phyloP scores from a whole-genome alignment of 805 yeast species.

The Barnettozyma californica region DNA sequence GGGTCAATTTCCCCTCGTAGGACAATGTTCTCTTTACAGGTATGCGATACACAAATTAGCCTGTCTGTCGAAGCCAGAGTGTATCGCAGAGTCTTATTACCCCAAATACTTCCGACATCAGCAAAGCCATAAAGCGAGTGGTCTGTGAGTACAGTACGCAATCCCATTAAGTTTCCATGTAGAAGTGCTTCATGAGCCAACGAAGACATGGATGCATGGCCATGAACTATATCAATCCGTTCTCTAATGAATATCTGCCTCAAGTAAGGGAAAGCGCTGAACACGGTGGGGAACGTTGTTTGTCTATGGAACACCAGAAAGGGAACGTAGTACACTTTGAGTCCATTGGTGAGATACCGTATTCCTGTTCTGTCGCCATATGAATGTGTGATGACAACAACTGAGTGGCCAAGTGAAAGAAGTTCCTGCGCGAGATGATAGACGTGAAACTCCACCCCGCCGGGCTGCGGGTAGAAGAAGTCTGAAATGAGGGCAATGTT shows the following conservation, averaged over 20 bases:
- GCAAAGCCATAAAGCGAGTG: constrained; percentile 95
- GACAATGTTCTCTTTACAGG: constrained; percentile 94
- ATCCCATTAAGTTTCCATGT: constrained; percentile 92
- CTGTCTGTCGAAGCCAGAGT: constrained; percentile 84
- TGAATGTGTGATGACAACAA: constrained; percentile 82
- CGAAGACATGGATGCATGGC: constrained; percentile 87
- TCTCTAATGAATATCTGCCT: constrained; percentile 85
- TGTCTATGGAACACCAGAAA: constrained; percentile 74
- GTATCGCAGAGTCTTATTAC: constrained; percentile 81
- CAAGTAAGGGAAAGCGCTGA: constrained; percentile 78
- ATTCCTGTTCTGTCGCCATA: constrained; percentile 81
- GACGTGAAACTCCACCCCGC: constrained; percentile 95
- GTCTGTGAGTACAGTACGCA: constrained; percentile 88
- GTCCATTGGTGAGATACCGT: constrained; percentile 78
- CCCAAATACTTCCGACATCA: constrained; percentile 74
- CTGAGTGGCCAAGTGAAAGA: constrained; percentile 77
- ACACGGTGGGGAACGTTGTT: constrained; percentile 84
- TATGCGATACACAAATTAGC: constrained; percentile 93
- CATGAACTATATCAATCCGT: constrained; percentile 82
- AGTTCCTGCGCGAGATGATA: constrained; percentile 85
- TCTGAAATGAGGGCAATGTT: constrained; percentile 69
- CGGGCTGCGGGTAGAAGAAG: constrained; percentile 97
- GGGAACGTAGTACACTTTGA: constrained; percentile 90
- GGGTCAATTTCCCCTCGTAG: constrained; percentile 83
- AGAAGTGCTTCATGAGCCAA: constrained; percentile 85